These are phyloP conservation scores for Oryza officinalis DNA, from an alignment of 176 grass and related monocot species.

Conservation along the genomic window DNA sequence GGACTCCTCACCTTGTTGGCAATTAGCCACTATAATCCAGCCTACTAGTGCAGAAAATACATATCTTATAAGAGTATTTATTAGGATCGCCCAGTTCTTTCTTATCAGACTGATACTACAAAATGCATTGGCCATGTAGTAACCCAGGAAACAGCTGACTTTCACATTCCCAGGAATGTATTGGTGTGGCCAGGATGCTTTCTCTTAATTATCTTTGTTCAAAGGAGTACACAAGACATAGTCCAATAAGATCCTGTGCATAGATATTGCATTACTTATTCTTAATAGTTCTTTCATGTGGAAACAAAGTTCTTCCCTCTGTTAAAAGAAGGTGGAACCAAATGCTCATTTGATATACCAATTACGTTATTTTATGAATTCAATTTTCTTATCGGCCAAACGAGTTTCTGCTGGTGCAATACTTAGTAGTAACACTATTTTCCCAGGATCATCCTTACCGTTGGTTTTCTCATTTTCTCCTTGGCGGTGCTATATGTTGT, in stretches of 20 bases:
- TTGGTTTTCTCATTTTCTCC: constrained; percentile 74
- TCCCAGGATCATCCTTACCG: constrained; percentile 62
- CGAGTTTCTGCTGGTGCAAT: not conserved
- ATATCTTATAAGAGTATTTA: not conserved
- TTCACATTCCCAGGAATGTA: not conserved
- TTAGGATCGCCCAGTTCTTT: not conserved
- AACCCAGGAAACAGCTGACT: not conserved
- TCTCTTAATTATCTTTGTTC: not conserved
- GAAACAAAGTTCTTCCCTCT: not conserved
- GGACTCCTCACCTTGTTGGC: not conserved
- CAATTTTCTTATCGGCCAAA: not conserved
- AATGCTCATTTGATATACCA: not conserved
- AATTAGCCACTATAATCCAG: not conserved
- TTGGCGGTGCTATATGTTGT: constrained; percentile 65
- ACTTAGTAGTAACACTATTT: not conserved
- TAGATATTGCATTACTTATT: not conserved
- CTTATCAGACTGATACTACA: not conserved
- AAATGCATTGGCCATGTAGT: not conserved
- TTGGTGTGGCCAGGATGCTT: not conserved
- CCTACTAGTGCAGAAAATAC: not conserved
- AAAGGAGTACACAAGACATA: no score
- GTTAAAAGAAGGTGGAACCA: no score
- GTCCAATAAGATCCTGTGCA: not conserved
- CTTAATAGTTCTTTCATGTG: no score
- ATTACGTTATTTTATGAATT: not conserved